These are phyloP conservation scores for Dactylorhiza incarnata DNA, from an alignment of 106 monocot species.

Conservation along the genomic window DNA sequence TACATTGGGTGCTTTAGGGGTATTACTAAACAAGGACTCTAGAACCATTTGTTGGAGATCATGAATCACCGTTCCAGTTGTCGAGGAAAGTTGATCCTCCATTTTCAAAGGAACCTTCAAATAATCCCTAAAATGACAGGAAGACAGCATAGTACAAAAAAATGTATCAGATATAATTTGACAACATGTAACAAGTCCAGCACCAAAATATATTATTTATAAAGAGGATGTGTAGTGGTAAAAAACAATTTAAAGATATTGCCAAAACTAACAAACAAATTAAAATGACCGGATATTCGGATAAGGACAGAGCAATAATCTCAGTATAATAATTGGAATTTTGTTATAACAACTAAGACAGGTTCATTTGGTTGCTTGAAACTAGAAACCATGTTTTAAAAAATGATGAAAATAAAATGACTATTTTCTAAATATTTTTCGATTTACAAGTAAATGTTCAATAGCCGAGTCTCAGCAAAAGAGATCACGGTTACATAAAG, in stretches of 20 bases:
- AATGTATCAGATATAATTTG: background rate
- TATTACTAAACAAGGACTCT: constrained; percentile 50
- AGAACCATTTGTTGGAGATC: constrained; percentile 64
- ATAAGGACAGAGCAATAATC: background rate
- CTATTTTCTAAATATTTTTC: no score
- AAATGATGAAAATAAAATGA: no score
- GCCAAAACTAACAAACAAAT: background rate
- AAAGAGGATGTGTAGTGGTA: background rate
- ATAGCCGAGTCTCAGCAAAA: no score
- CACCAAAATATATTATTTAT: background rate
- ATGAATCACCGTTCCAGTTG: constrained; percentile 9
- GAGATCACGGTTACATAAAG: no score
- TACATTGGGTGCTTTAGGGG: constrained; percentile 25
- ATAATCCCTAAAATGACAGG: constrained; percentile 19
- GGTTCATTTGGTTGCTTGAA: background rate
- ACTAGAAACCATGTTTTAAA: no score
- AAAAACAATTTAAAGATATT: background rate
- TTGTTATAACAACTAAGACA: background rate
- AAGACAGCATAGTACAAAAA: background rate
- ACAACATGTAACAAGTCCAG: background rate
- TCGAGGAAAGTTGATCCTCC: constrained; percentile 9
- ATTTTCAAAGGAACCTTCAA: constrained; percentile 5
- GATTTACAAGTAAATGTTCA: no score
- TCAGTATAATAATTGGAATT: background rate
- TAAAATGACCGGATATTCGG: background rate